Base-by-base conservation (phyloP, 306 rosid species). In the Alnus rubra region DNA sequence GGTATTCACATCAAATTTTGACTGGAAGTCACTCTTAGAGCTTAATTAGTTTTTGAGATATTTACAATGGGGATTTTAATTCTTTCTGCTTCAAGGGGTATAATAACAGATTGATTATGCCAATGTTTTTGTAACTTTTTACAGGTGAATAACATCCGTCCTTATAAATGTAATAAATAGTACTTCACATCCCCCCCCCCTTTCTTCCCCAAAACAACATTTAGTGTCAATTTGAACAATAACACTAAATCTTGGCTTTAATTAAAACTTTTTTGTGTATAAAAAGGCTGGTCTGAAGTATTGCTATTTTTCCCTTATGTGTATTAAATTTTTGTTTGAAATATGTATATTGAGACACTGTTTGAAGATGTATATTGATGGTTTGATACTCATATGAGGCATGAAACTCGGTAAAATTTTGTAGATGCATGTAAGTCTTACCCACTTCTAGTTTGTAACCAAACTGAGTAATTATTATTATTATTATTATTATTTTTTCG, bases 1-100 rank as follows among this genome's bases (percentile, higher is more conserved):
- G 98, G 98, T 94, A 92, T 76, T 65, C 39, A 60, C 79, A 65
- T 76, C 30, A 48, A 13, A 42, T 45, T 79, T 75, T 45, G 14
- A 42, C 71, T 78, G 4, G 51, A 65, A 37, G 37, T 37, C 48
- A 68, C 72, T 68, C 13, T 2, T 68, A 42, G 48, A 6, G n/a
- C 51, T 9, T 44, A 1, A 62, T n/a, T 15, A 37, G n/a, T 47
- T 37, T 65, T 65, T 68, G 13, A 9, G 69, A 63, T 16, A 6
- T 53, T 4, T 15, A 18, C 19, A 51, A 10, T 5, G 45, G 45
- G 45, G 45, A 42, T 49, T 49, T 9, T 2, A 49, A 49, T 49
- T 49, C 52, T 49, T 9, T 49, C 52, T 9, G 10, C 52, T 49
- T 49, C 52, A 0, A 0, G 14, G 2, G 52, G 15, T 49, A 49